Conservation (phyloP, 768 basidiomycete species). For the Exidia glandulosa region DNA sequence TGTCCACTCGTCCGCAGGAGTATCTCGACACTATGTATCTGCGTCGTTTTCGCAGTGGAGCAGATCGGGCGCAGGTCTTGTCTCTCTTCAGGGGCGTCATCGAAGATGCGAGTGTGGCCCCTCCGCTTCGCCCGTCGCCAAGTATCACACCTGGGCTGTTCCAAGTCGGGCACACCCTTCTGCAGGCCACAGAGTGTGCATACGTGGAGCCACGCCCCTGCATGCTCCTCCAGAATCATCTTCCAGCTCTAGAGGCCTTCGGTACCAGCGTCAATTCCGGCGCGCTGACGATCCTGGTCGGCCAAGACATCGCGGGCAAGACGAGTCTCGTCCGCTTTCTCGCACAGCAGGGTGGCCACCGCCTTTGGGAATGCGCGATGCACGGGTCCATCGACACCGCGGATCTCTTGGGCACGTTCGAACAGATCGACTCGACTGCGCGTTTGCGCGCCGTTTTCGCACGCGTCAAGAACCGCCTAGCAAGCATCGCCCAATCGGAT, state of each 20-base stretch:
- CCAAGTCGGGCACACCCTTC: conserved; percentile 56
- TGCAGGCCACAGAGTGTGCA: conserved; percentile 23
- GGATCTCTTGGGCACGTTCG: conserved; percentile 92
- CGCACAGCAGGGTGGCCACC: conserved; percentile 58
- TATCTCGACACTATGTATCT: conserved; percentile 68
- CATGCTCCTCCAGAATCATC: conserved; percentile 49
- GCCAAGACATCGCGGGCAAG: conserved; percentile 66
- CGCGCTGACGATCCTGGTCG: conserved; percentile 86
- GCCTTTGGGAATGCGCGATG: conserved; percentile 61
- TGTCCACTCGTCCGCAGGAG: conserved; percentile 26
- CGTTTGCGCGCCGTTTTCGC: neutral
- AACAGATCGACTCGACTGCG: conserved; percentile 57
- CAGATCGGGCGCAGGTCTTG: conserved; percentile 48
- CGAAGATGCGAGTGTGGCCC: conserved; percentile 14
- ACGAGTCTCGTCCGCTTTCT: conserved; percentile 58
- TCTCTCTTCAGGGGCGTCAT: conserved; percentile 37
- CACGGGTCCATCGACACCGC: conserved; percentile 85
- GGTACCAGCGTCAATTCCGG: conserved; percentile 60
- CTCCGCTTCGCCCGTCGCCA: conserved; percentile 27
- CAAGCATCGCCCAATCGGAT: neutral
- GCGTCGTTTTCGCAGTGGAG: conserved; percentile 68
- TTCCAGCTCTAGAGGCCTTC: conserved; percentile 62
- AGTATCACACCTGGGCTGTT: conserved; percentile 21
- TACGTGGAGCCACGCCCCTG: conserved; percentile 28
- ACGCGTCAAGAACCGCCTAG: neutral